phyloP scores from a whole-genome alignment of 768 basidiomycete species.

The Obba rivulosa region DNA sequence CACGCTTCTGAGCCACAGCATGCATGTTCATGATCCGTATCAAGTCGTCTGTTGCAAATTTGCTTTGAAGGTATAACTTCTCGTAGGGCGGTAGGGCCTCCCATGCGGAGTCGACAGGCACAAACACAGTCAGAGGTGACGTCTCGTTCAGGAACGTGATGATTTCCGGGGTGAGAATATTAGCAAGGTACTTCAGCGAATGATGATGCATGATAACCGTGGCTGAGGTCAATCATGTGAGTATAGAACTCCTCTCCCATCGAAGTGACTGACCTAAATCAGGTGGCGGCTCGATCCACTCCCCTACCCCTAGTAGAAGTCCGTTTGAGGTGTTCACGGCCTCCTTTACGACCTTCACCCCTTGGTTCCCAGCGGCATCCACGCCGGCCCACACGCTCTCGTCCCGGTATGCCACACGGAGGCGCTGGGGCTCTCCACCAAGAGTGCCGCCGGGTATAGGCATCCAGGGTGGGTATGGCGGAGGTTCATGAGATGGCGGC shows the following conservation, averaged over 20 bases:
- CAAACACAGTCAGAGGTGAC: constrained; percentile 79
- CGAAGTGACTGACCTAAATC: constrained; percentile 54
- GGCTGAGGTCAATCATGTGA: constrained; percentile 34
- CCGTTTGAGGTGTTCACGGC: constrained; percentile 66
- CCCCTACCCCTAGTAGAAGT: constrained; percentile 65
- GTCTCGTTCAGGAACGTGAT: constrained; percentile 54
- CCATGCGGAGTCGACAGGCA: constrained; percentile 86
- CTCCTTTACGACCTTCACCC: constrained; percentile 57
- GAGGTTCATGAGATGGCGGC: constrained; percentile 60
- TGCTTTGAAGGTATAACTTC: constrained; percentile 82
- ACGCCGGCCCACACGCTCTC: constrained; percentile 57
- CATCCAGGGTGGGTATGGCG: constrained; percentile 80
- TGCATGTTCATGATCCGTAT: constrained; percentile 75
- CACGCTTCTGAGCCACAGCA: constrained; percentile 50
- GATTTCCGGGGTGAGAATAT: constrained; percentile 61
- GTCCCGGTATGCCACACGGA: constrained; percentile 55
- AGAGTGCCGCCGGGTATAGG: constrained; percentile 79
- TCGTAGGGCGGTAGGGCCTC: constrained; percentile 70
- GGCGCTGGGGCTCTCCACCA: constrained; percentile 73
- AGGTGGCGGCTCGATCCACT: constrained; percentile 69
- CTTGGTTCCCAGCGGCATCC: constrained; percentile 76
- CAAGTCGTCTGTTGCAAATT: constrained; percentile 79
- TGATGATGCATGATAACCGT: constrained; percentile 52
- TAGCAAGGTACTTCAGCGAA: constrained; percentile 68
- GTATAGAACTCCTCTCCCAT: background rate